Evolutionary conservation across 176 grass and related monocot species (phyloP), one percentile per base, ranked within the genome.

Genomic region (Triticum monococcum): DNA sequence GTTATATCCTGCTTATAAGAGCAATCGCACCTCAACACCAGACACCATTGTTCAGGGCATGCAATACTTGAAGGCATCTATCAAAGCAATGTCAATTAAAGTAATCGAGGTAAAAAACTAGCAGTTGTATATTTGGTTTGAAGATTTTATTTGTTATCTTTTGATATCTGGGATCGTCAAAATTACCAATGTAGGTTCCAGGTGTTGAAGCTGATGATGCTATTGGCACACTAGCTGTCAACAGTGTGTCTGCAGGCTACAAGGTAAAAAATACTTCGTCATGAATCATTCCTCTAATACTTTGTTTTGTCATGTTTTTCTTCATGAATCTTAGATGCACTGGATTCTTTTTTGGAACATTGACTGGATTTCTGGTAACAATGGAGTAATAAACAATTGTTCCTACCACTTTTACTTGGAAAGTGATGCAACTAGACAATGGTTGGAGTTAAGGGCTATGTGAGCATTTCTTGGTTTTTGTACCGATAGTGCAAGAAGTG

Each of bases 141-240:
- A 40, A 24, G 5, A 20, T 50, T 28, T 66, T 23, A 32, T 84
- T 85, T 72, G 40, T 77, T 89, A 35, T 56, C 30, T 48, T 5
- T 18, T 83, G 22, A 79, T 50, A 72, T 78, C 48, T 85, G 4
- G 18, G 50, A 73, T 86, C 78, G n/a, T 82, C 63, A 69, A 88
- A 87, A 71, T 90, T 31, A 81, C 80, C 86, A 50, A 81, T 92
- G 46, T 87, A 98, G 97, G 97, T 98, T 91, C 97, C 97, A 88
- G 97, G 96, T 66, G 97, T 96, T 36, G 97, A 98, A 92, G 97
- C 92, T 83, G 97, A 98, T 94, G 97, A 98, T 92, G 94, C 95
- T 73, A 87, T 98, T 73, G 97, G 97, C 12, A 98, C 97, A 69
- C 93, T 96, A 86, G 96, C 97, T 84, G 76, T 96, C 72, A 98